A percentile compares a stretch with the other conserved stretches of the same genome.
phyloP scores from a whole-genome alignment of 2,329 filamentous ascomycete genomes.

The Monilinia polystroma region DNA sequence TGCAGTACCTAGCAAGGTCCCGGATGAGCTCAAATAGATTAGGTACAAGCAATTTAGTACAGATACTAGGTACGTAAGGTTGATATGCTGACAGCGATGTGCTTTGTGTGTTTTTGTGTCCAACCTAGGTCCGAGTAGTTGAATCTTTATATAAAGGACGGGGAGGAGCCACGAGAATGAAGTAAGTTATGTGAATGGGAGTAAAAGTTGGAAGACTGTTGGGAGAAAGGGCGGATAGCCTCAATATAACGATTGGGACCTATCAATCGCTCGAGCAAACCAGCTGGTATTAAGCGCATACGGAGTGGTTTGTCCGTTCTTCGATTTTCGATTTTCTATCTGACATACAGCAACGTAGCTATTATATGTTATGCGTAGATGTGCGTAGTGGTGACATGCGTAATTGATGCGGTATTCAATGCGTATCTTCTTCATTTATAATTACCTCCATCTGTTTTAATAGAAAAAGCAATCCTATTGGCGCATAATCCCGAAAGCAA shows the following conservation, averaged over 20 bases:
- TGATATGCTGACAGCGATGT: slow-evolving; percentile 15
- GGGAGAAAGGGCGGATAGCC: background rate
- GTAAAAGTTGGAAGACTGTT: slow-evolving; percentile 8
- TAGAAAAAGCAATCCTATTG: slow-evolving; percentile 15
- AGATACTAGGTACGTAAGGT: background rate
- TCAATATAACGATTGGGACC: slow-evolving; percentile 17
- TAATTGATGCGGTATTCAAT: slow-evolving; percentile 11
- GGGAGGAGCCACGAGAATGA: slow-evolving; percentile 1
- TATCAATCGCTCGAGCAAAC: slow-evolving; percentile 1
- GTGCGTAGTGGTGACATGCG: slow-evolving; percentile 13
- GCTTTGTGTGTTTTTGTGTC: background rate
- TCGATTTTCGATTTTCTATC: slow-evolving; percentile 18
- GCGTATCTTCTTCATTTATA: slow-evolving; percentile 8
- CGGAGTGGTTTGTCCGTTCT: slow-evolving; percentile 20
- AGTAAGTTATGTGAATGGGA: background rate
- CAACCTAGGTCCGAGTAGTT: background rate
- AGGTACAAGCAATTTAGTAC: slow-evolving; percentile 3
- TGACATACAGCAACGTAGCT: slow-evolving; percentile 18
- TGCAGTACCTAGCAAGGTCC: slow-evolving; percentile 23
- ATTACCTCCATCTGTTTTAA: background rate
- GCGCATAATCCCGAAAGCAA: background rate
- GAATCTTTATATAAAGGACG: slow-evolving; percentile 14
- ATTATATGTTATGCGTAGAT: slow-evolving; percentile 11
- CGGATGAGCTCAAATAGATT: slow-evolving; percentile 22
- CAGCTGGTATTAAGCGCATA: background rate